Base-by-base conservation (phyloP, 192 early-diverging fungal species). In the Coemansia sp. region DNA sequence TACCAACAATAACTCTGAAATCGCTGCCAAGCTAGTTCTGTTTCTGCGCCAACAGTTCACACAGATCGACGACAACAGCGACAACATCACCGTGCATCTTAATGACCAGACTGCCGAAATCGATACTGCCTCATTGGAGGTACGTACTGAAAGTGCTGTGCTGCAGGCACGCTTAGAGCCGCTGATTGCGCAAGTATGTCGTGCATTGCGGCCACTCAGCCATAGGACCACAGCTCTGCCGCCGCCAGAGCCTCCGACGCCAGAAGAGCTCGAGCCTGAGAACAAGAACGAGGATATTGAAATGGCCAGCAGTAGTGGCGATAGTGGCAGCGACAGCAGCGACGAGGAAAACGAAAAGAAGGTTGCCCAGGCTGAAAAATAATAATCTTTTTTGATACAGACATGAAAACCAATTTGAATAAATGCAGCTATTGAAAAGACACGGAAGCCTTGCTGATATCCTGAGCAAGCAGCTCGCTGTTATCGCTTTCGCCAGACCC, bases 31-130 rank as follows among this genome's bases (percentile, higher is more conserved):
- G 47, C 54, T 69, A 17, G 56, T 46, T 30, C 51, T 62, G 51
- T 77, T 77, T 38, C 65, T 70, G 63, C 44, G 56, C 48, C 67
- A 77, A 47, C 74, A 77, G 56, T 77, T 77, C 31, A 23, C 51
- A 21, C 51, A 63, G n/a, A 57, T 70, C 3, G 60, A 62, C 39
- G 48, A 58, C 5, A 57, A 63, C 51, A 38, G 43, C 30, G 53
- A 50, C 51, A 32, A 20, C 16, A 20, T 70, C 28, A 38, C 51
- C 11, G 74, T 70, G 51, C 63, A 43, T 11, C 63, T 70, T 44
- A 61, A 58, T 40, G 58, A 48, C 23, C 51, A 28, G 15, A 40
- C 26, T 5, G 74, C 67, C 5, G 18, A 41, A 11, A 47, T 77
- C 30, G 54, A 66, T 34, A 36, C 57, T 6, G 21, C 11, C 6